A percentile compares a stretch with the other conserved stretches of the same genome.
phyloP scores from a whole-genome alignment of 805 yeast species.

The Cyberlindnera euphorbiae region DNA sequence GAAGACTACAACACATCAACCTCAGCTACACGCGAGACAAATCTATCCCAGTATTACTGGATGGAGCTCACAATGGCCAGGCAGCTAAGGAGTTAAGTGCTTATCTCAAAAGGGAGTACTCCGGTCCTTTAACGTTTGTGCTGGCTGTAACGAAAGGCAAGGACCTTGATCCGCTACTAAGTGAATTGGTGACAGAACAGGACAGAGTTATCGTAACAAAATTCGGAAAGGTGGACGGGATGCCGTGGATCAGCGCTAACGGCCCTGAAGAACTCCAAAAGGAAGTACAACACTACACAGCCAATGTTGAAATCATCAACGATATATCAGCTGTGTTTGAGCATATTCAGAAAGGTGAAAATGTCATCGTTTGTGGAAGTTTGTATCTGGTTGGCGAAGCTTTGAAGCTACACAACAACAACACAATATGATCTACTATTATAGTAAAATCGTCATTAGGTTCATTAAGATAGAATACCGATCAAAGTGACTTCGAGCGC shows the following conservation, averaged over 20 bases:
- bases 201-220: conserved; percentile 60
- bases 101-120: conserved; percentile 34
- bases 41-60: conserved; percentile 47
- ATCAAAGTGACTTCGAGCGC: conserved; percentile 6
- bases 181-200: conserved; percentile 39
- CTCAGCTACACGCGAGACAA: conserved; percentile 24
- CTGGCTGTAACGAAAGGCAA: conserved; percentile 78
- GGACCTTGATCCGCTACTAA: conserved; percentile 45
- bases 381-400: conserved; percentile 62
- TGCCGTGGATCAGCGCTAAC: conserved; percentile 86
- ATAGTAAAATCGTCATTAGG: conserved; percentile 1
- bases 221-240: conserved; percentile 71
- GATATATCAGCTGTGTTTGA: conserved; percentile 27
- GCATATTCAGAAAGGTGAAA: conserved; percentile 16
- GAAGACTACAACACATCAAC: conserved; percentile 60
- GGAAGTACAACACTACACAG: conserved; percentile 24
- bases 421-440: background rate
- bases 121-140: conserved; percentile 47
- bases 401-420: conserved; percentile 32
- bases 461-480: background rate
- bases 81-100: conserved; percentile 68
- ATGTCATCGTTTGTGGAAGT: conserved; percentile 62
- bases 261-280: conserved; percentile 24
- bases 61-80: conserved; percentile 90
- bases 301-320: conserved; percentile 24